Evolutionary conservation across 257 asterid genomes (phyloP).

Genomic region (Solanum gracilifrons): DNA sequence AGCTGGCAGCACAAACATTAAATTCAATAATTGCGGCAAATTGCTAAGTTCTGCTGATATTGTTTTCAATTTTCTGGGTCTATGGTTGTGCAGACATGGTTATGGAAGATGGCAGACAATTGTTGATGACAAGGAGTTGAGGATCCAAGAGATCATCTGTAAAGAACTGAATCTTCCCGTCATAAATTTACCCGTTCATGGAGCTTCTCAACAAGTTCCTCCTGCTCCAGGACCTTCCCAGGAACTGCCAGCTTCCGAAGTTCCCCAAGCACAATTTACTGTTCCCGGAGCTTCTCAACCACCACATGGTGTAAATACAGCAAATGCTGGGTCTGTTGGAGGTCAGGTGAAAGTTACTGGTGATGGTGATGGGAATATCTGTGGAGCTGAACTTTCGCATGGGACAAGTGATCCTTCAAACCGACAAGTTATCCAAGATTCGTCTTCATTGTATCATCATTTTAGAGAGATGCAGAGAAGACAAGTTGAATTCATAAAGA

Average conservation of each 20-base stretch:
- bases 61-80: constrained; percentile 7
- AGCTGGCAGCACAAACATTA: background rate
- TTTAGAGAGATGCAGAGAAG: constrained; percentile 92
- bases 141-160: constrained; percentile 78
- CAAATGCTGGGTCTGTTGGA: constrained; percentile 36
- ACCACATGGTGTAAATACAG: constrained; percentile 24
- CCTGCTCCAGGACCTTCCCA: constrained; percentile 30
- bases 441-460: constrained; percentile 41
- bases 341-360: constrained; percentile 27
- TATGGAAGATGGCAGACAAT: constrained; percentile 99
- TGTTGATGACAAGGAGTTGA: constrained; percentile 84
- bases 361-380: constrained; percentile 21
- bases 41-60: background rate
- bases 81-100: constrained; percentile 64
- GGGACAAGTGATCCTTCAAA: constrained; percentile 48
- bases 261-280: constrained; percentile 29
- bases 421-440: constrained; percentile 46
- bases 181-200: constrained; percentile 44
- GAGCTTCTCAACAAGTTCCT: constrained; percentile 40
- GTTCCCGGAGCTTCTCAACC: constrained; percentile 33
- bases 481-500: constrained; percentile 82
- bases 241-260: constrained; percentile 19
- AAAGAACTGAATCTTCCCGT: constrained; percentile 73
- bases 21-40: background rate
- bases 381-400: constrained; percentile 38